Evolutionary conservation across 1,284 basidiomycete species (phyloP).

Genomic region (Cryptococcus wingfieldii): DNA sequence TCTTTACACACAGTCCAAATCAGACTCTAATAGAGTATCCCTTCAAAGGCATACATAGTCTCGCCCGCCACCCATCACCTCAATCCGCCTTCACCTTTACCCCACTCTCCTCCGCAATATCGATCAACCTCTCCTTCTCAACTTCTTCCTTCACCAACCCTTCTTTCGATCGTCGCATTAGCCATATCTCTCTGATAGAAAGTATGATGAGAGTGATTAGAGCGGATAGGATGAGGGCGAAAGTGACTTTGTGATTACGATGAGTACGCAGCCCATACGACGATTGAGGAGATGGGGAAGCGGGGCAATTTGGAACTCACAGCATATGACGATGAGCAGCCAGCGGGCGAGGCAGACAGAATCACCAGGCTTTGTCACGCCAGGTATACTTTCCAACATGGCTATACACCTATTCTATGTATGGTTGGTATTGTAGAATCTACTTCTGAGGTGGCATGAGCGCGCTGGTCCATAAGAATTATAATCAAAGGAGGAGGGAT

Average conservation of each 20-base stretch:
- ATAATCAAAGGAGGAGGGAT: too few species aligned
- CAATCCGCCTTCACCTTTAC: neutral
- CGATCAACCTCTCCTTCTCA: constrained; percentile 6
- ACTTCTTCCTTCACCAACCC: neutral
- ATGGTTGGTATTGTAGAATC: too few species aligned
- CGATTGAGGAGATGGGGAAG: neutral
- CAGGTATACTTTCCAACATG: neutral
- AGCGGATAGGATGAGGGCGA: neutral
- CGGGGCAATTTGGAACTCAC: neutral
- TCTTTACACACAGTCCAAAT: neutral
- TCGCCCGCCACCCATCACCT: neutral
- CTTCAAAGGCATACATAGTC: neutral
- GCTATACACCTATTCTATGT: neutral
- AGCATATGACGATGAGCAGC: neutral
- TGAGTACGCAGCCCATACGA: too few species aligned
- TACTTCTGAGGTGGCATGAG: too few species aligned
- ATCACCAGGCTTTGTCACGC: neutral
- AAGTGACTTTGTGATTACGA: neutral
- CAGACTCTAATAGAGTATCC: neutral
- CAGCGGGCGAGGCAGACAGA: neutral
- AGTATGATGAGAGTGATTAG: constrained; percentile 1
- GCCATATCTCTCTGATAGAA: constrained; percentile 3
- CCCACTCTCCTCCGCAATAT: constrained; percentile 2
- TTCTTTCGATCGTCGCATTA: constrained; percentile 2
- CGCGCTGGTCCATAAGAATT: too few species aligned